Percentiles rank a stretch among this genome's conserved stretches.
phyloP scores from a whole-genome alignment of 176 grass and related monocot genomes.

The Tillandsia leiboldiana region DNA sequence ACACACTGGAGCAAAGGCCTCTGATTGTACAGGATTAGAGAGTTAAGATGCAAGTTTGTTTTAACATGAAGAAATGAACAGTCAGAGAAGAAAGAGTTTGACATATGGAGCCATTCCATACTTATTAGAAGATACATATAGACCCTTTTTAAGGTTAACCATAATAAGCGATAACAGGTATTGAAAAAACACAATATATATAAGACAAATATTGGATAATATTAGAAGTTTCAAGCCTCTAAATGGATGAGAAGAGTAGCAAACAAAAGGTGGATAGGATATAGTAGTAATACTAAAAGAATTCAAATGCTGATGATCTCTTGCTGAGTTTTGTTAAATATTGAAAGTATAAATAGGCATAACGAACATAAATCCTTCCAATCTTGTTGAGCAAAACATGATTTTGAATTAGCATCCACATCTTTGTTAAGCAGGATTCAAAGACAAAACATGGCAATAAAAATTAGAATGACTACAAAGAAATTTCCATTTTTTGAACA shows the following conservation, averaged over 20 bases:
- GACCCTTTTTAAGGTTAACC: neutral
- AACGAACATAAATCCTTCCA: neutral
- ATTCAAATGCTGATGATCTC: neutral
- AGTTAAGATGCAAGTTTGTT: neutral
- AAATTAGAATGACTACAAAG: conserved; percentile 5
- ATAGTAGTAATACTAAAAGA: neutral
- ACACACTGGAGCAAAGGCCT: neutral
- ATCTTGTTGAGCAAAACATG: neutral
- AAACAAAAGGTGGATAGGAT: neutral
- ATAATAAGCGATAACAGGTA: neutral
- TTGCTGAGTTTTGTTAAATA: neutral
- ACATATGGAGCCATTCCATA: neutral
- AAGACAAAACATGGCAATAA: conserved; percentile 1
- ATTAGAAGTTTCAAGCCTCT: neutral
- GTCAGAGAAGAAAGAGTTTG: neutral
- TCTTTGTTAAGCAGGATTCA: conserved; percentile 1
- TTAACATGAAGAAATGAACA: neutral
- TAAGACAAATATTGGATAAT: neutral
- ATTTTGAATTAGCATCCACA: neutral
- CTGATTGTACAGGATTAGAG: neutral
- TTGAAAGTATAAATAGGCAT: conserved; percentile 16
- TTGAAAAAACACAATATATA: neutral
- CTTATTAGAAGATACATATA: neutral
- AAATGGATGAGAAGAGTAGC: neutral
- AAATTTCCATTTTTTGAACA: neutral